phyloP scores from a whole-genome alignment of 495 filamentous ascomycete genomes.

The Neurospora tetrasperma region DNA sequence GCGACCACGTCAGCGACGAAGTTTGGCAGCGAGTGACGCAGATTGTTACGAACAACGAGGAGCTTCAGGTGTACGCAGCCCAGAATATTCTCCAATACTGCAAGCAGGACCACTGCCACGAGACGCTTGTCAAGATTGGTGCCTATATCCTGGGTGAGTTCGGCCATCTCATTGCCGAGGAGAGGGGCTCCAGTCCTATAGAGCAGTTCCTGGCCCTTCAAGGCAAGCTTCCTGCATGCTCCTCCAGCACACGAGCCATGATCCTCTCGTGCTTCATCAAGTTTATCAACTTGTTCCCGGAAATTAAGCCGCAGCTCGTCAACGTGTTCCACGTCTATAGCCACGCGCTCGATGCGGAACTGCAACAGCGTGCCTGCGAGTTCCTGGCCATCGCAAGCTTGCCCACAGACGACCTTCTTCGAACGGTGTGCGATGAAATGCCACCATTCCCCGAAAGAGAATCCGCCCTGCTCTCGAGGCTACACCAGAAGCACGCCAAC shows the following conservation, averaged over 20 bases:
- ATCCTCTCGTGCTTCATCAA: conserved; percentile 93
- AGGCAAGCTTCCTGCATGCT: conserved; percentile 79
- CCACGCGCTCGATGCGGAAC: conserved; percentile 86
- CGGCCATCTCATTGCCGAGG: conserved; percentile 96
- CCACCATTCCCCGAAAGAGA: conserved; percentile 93
- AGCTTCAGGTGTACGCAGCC: conserved; percentile 91
- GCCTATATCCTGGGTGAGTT: conserved; percentile 95
- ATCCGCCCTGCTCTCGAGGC: conserved; percentile 79
- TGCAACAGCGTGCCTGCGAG: conserved; percentile 95
- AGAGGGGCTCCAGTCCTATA: conserved; percentile 84
- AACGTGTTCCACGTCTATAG: conserved; percentile 87
- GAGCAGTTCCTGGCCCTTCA: conserved; percentile 95
- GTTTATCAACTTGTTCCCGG: conserved; percentile 96
- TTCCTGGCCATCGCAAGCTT: conserved; percentile 81
- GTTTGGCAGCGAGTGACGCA: conserved; percentile 99
- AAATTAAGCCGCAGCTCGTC: conserved; percentile 92
- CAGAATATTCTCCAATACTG: conserved; percentile 83
- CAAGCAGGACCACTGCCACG: conserved; percentile 86
- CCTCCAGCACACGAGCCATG: conserved; percentile 82
- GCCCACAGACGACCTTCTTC: conserved; percentile 81
- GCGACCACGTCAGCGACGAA: conserved; percentile 97
- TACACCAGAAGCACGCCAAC: conserved; percentile 86
- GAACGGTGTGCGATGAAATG: conserved; percentile 98
- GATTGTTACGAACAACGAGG: conserved; percentile 99
- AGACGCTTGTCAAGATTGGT: conserved; percentile 94